A percentile compares a stretch with the other conserved stretches of the same genome.
Evolutionary conservation across 495 filamentous ascomycete genomes (phyloP).

Genomic region (Tuber borchii): DNA sequence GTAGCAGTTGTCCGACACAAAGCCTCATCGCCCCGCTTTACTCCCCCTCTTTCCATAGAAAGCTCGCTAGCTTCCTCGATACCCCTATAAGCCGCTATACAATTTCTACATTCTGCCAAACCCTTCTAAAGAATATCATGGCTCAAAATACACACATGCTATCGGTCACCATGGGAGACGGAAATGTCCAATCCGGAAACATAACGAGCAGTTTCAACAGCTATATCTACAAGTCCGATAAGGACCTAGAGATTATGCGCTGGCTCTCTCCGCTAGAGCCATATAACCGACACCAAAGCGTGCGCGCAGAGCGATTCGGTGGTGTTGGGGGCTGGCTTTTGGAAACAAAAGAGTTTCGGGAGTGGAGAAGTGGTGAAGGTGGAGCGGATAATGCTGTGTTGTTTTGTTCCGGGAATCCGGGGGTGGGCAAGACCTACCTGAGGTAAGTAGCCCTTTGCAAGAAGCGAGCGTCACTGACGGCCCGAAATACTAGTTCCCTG

Average conservation of each 20-base stretch:
- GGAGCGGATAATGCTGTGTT: background rate
- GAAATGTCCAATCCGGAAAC: background rate
- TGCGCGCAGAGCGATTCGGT: background rate
- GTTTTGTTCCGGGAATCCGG: background rate
- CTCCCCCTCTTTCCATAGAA: background rate
- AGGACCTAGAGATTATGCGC: background rate
- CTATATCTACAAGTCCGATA: background rate
- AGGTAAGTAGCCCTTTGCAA: background rate
- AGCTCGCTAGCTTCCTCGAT: background rate
- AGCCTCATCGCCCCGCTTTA: background rate
- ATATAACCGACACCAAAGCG: background rate
- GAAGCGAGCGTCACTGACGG: background rate
- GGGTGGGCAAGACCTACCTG: background rate
- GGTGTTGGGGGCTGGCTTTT: background rate
- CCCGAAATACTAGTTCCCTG: background rate
- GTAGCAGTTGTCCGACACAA: background rate
- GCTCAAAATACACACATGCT: background rate
- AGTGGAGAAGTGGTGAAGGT: background rate
- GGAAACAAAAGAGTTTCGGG: background rate
- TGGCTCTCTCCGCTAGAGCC: background rate
- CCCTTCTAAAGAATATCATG: background rate
- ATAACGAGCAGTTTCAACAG: background rate
- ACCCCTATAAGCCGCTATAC: background rate
- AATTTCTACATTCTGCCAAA: background rate
- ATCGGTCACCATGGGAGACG: background rate